Percentiles rank a stretch among this genome's conserved stretches.
phyloP scores from a whole-genome alignment of 2,329 filamentous ascomycete species.

The Fusarium hostae region DNA sequence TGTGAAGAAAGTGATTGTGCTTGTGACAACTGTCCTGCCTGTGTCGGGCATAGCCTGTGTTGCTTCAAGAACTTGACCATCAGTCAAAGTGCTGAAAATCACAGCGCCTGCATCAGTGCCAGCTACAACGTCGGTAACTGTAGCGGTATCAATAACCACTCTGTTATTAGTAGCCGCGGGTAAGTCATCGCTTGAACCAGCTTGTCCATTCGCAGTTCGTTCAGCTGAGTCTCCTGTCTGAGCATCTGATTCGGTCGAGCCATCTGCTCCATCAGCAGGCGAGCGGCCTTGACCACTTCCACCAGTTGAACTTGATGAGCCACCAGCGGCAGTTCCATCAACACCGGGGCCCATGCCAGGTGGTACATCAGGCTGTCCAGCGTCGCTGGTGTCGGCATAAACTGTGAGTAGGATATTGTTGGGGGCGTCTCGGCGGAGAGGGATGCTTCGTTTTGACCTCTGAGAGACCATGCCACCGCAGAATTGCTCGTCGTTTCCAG shows the following conservation, averaged over 20 bases:
- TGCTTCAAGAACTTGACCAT: background rate
- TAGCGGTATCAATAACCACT: background rate
- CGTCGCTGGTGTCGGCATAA: slow-evolving; percentile 53
- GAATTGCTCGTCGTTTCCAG: slow-evolving; percentile 53
- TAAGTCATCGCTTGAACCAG: background rate
- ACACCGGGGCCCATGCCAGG: slow-evolving; percentile 47
- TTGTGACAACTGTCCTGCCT: slow-evolving; percentile 18
- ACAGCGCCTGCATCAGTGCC: background rate
- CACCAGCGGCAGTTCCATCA: background rate
- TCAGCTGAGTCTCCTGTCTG: background rate
- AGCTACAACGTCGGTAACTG: background rate
- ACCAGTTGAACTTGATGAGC: background rate
- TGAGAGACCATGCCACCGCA: slow-evolving; percentile 54
- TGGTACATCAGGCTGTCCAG: slow-evolving; percentile 47
- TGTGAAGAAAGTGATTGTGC: slow-evolving; percentile 41
- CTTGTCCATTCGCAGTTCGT: background rate
- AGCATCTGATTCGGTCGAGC: background rate
- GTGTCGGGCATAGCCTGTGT: background rate
- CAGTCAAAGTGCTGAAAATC: background rate
- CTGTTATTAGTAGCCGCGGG: background rate
- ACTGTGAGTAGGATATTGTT: slow-evolving; percentile 54
- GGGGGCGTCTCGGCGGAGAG: slow-evolving; percentile 44
- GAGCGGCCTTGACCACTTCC: background rate
- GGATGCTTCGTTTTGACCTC: slow-evolving; percentile 19
- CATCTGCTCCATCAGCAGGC: background rate